Conservation (phyloP, 352 stramenopile species). For the Thraustochytrium striatum region DNA sequence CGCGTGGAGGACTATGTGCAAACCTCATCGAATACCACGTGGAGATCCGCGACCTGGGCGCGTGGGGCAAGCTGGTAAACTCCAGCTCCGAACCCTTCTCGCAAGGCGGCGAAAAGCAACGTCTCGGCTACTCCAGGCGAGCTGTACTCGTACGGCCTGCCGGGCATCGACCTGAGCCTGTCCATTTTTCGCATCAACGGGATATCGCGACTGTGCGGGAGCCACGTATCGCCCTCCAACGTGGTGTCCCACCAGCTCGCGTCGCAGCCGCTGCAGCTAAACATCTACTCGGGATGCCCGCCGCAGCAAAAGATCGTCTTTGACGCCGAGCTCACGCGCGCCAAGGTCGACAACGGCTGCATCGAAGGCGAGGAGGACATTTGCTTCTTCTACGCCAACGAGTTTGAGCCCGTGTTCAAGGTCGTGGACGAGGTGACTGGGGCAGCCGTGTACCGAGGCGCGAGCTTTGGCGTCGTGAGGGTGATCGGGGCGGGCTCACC, state of each 20-base stretch:
- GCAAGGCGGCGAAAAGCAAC: not conserved
- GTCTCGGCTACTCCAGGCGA: not conserved
- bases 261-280: not conserved
- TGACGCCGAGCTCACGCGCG: not conserved
- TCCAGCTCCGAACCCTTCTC: not conserved
- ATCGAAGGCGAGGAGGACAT: constrained; percentile 21
- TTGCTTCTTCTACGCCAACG: constrained; percentile 34
- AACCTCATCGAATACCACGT: constrained; percentile 9
- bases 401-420: not conserved
- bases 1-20: not conserved
- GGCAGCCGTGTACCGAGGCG: not conserved
- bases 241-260: not conserved
- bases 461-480: not conserved
- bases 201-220: not conserved
- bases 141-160: not conserved
- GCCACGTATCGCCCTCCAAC: not conserved
- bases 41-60: not conserved
- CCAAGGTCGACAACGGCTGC: not conserved
- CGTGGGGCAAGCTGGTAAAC: not conserved
- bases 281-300: constrained; percentile 35
- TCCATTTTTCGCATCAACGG: not conserved
- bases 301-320: not conserved
- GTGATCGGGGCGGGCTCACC: constrained; percentile 24
- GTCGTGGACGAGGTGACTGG: not conserved
- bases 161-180: not conserved